A percentile compares a stretch with the other conserved stretches of the same genome.
These are phyloP conservation scores for Dryas integrifolia DNA, from an alignment of 331 rosid genomes.

Conservation along the genomic window DNA sequence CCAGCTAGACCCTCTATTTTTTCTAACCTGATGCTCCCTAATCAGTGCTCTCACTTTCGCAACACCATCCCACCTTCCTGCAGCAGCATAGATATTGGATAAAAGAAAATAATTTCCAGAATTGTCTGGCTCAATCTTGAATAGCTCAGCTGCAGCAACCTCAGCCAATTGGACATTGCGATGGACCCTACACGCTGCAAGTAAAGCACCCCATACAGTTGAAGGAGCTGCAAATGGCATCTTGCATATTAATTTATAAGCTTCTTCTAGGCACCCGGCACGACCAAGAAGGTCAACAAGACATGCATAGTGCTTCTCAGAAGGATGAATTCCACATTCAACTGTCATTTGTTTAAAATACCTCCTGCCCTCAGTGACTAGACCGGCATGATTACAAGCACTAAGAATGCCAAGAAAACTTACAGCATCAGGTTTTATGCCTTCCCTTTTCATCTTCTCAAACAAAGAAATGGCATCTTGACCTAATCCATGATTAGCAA, in stretches of 20 bases:
- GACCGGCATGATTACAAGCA: constrained; percentile 20
- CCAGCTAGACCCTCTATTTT: constrained; percentile 24
- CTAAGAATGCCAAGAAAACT: constrained; percentile 9
- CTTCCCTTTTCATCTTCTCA: constrained; percentile 12
- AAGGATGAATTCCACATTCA: constrained; percentile 12
- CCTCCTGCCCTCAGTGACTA: constrained; percentile 12
- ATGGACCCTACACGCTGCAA: constrained; percentile 18
- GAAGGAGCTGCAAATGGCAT: constrained; percentile 16
- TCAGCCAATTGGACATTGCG: constrained; percentile 21
- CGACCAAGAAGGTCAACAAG: constrained; percentile 16
- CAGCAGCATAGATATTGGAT: constrained; percentile 19
- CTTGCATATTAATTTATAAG: constrained; percentile 3
- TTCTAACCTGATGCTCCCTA: constrained; percentile 11
- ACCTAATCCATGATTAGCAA: constrained; percentile 15
- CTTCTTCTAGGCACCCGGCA: constrained; percentile 2
- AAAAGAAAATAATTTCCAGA: constrained; percentile 20
- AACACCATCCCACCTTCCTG: constrained; percentile 22
- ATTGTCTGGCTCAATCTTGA: constrained; percentile 17
- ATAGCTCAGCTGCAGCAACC: constrained; percentile 6
- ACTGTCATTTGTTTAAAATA: constrained; percentile 16
- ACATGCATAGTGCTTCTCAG: constrained; percentile 10
- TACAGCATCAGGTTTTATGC: constrained; percentile 9
- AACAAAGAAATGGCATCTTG: constrained; percentile 17
- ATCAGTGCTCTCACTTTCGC: constrained; percentile 12
- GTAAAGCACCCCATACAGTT: constrained; percentile 21